phyloP scores from a whole-genome alignment of 2,329 filamentous ascomycete genomes.

The Trichoderma citrinoviride region DNA sequence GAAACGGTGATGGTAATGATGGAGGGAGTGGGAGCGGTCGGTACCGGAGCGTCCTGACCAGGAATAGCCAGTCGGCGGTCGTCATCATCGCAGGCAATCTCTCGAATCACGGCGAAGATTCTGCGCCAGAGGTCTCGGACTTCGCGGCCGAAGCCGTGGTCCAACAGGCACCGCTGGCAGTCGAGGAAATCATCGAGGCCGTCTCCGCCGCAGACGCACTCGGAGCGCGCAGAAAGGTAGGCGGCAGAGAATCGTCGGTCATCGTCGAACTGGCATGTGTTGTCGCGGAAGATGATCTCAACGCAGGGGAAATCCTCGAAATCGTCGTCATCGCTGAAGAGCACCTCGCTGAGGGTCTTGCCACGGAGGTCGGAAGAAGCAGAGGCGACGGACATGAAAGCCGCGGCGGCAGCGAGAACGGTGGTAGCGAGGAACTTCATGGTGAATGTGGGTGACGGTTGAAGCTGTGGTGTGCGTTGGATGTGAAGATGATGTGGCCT shows the following conservation, averaged over 20 bases:
- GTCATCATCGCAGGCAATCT: slow-evolving; percentile 31
- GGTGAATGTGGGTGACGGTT: slow-evolving; percentile 12
- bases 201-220: slow-evolving; percentile 44
- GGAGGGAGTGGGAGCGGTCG: slow-evolving; percentile 20
- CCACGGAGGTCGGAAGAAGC: slow-evolving; percentile 18
- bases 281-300: slow-evolving; percentile 32
- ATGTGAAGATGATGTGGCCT: slow-evolving; percentile 2
- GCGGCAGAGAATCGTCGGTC: slow-evolving; percentile 26
- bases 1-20: slow-evolving; percentile 30
- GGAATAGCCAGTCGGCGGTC: slow-evolving; percentile 37
- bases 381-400: slow-evolving; percentile 21
- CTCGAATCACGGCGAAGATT: slow-evolving; percentile 32
- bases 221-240: slow-evolving; percentile 19
- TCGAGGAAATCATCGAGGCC: slow-evolving; percentile 44
- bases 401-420: slow-evolving; percentile 18
- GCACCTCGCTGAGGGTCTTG: not conserved
- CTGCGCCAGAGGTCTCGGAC: slow-evolving; percentile 35
- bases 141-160: slow-evolving; percentile 41
- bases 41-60: slow-evolving; percentile 28
- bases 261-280: slow-evolving; percentile 31
- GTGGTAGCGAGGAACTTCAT: slow-evolving; percentile 23
- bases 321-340: not conserved
- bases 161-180: slow-evolving; percentile 42
- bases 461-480: slow-evolving; percentile 6
- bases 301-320: slow-evolving; percentile 30